Evolutionary conservation across 2,329 filamentous ascomycete genomes (phyloP).

Genomic region (Sporothrix luriei): DNA sequence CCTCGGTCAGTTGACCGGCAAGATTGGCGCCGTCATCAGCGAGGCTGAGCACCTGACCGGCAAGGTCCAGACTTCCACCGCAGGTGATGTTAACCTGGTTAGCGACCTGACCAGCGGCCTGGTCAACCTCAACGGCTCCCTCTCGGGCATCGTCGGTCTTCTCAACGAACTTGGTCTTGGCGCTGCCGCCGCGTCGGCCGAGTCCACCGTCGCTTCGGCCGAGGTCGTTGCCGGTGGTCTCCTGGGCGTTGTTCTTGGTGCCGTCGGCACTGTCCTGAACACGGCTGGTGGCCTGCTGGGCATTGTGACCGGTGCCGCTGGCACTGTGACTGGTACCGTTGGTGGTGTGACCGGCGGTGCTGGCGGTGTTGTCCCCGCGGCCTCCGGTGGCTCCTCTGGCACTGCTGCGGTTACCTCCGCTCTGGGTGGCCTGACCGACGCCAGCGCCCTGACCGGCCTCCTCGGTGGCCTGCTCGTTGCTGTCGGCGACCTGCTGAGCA

Average conservation of each 20-base stretch:
- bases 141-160: background rate
- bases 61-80: background rate
- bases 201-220: background rate
- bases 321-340: background rate
- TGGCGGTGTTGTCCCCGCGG: conserved; percentile 9
- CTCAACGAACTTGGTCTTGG: conserved; percentile 21
- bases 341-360: background rate
- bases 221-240: too few relatives aligned
- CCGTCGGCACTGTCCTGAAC: background rate
- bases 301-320: background rate
- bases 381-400: background rate
- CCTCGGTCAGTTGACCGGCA: background rate
- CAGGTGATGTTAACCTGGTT: conserved; percentile 5
- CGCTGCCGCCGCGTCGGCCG: background rate
- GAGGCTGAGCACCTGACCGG: background rate
- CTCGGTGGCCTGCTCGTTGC: conserved; percentile 3
- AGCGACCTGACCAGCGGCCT: conserved; percentile 22
- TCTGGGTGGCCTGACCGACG: conserved; percentile 8
- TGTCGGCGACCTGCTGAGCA: conserved; percentile 11
- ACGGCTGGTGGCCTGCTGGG: background rate
- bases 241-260: too few relatives aligned
- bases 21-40: background rate
- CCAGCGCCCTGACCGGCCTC: conserved; percentile 12
- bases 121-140: conserved; percentile 4
- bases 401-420: conserved; percentile 1